Conservation (phyloP, 768 basidiomycete species). For the Pleurotus djamor region DNA sequence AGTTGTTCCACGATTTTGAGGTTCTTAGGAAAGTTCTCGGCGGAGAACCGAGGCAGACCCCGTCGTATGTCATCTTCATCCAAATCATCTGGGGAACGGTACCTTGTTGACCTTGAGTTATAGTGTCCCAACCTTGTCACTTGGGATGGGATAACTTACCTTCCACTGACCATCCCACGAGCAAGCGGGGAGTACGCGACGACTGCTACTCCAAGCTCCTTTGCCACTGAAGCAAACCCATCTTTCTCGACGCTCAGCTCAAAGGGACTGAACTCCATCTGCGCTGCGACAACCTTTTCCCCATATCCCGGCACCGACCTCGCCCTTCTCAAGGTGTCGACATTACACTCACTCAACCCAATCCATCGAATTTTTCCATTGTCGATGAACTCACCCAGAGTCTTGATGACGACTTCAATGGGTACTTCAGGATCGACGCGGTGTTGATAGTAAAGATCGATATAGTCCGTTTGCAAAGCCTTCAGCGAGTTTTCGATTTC, state of each 20-base stretch:
- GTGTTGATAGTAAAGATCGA: constrained; percentile 28
- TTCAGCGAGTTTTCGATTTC: constrained; percentile 14
- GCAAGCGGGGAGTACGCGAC: constrained; percentile 32
- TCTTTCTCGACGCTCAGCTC: constrained; percentile 23
- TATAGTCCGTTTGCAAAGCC: constrained; percentile 15
- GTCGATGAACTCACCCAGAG: constrained; percentile 29
- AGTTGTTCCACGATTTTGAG: constrained; percentile 31
- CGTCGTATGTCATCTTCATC: constrained; percentile 29
- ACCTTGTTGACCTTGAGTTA: not conserved
- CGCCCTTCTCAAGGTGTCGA: constrained; percentile 24
- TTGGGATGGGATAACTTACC: constrained; percentile 5
- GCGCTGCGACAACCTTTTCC: constrained; percentile 22
- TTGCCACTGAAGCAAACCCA: constrained; percentile 21
- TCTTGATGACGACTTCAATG: constrained; percentile 28
- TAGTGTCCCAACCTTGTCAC: not conserved
- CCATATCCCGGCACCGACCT: constrained; percentile 21
- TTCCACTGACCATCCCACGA: constrained; percentile 32
- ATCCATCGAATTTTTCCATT: constrained; percentile 25
- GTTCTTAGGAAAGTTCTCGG: constrained; percentile 43
- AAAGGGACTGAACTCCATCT: constrained; percentile 28
- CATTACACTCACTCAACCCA: constrained; percentile 31
- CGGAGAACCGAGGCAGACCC: constrained; percentile 25
- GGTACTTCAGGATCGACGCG: constrained; percentile 27
- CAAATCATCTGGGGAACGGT: constrained; percentile 32
- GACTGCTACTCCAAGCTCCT: constrained; percentile 25